These are phyloP conservation scores for Tetracladium maxilliforme DNA, from an alignment of 2,329 filamentous ascomycete genomes.

Conservation along the genomic window DNA sequence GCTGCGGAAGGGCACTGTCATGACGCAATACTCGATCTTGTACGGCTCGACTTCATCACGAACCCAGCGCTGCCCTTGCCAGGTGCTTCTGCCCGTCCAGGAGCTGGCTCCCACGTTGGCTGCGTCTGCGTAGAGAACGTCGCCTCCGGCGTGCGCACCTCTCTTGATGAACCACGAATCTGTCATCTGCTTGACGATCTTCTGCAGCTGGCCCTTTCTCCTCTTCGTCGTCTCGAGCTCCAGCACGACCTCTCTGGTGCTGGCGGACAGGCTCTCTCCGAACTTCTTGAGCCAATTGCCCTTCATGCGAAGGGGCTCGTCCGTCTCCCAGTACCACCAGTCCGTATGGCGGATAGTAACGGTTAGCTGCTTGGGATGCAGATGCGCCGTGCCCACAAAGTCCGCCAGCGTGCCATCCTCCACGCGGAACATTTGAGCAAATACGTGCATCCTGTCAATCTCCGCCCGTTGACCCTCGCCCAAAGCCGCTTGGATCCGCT, in stretches of 20 bases:
- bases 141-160: conserved; percentile 12
- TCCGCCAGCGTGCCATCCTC: conserved; percentile 13
- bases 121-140: conserved; percentile 14
- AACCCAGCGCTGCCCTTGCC: conserved; percentile 20
- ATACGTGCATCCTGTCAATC: conserved; percentile 19
- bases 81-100: conserved; percentile 30
- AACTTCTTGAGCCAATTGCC: conserved; percentile 19
- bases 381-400: conserved; percentile 12
- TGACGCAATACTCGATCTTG: conserved; percentile 27
- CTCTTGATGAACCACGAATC: conserved; percentile 19
- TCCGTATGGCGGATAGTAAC: conserved; percentile 33
- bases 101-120: conserved; percentile 13
- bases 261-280: conserved; percentile 11
- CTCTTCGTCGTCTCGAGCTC: conserved; percentile 31
- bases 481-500: conserved; percentile 8
- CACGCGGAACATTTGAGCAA: conserved; percentile 25
- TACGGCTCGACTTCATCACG: conserved; percentile 24
- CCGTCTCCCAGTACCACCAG: conserved; percentile 28
- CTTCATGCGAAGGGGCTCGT: conserved; percentile 18
- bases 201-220: conserved; percentile 26
- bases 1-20: conserved; percentile 22
- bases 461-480: conserved; percentile 9
- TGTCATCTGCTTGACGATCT: conserved; percentile 21
- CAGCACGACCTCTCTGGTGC: conserved; percentile 22
- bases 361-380: conserved; percentile 20